A percentile compares a stretch with the other conserved stretches of the same genome.
Evolutionary conservation across 1,284 basidiomycete species (phyloP).

Genomic region (Apiotrichum veenhuisii): DNA sequence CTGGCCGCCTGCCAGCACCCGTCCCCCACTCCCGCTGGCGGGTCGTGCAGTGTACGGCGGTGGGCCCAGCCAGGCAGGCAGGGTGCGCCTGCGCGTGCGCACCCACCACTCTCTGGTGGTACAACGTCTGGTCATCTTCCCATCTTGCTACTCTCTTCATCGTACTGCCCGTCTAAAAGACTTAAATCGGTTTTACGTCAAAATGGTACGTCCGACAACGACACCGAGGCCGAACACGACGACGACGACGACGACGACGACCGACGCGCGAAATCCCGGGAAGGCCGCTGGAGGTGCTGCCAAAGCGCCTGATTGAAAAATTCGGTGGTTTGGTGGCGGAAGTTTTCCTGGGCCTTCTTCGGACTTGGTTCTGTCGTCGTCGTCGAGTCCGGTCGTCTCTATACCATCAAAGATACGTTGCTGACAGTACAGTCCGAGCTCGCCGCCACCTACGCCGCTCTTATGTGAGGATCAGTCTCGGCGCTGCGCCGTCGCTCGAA

Average conservation of each 20-base stretch:
- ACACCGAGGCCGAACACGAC: not conserved
- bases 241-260: not conserved
- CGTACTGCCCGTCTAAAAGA: not conserved
- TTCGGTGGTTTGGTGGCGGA: no score
- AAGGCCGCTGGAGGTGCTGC: not conserved
- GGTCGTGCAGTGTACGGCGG: no score
- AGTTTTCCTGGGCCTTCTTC: no score
- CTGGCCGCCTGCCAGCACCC: no score
- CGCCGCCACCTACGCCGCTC: slow-evolving; percentile 62
- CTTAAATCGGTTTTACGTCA: not conserved
- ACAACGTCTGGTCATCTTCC: no score
- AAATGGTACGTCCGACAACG: not conserved
- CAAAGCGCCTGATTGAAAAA: no score
- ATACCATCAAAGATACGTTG: not conserved
- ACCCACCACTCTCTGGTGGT: no score
- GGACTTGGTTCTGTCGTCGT: not conserved
- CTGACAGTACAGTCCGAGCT: slow-evolving; percentile 57
- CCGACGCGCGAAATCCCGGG: not conserved
- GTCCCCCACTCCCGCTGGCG: no score
- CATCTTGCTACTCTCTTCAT: not conserved
- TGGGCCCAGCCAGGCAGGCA: no score
- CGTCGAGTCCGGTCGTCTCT: not conserved
- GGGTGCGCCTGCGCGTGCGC: no score
- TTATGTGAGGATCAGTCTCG: no score
- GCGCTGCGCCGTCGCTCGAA: no score